Conservation (phyloP, 2,329 filamentous ascomycete species). For the Fusarium chuoi region DNA sequence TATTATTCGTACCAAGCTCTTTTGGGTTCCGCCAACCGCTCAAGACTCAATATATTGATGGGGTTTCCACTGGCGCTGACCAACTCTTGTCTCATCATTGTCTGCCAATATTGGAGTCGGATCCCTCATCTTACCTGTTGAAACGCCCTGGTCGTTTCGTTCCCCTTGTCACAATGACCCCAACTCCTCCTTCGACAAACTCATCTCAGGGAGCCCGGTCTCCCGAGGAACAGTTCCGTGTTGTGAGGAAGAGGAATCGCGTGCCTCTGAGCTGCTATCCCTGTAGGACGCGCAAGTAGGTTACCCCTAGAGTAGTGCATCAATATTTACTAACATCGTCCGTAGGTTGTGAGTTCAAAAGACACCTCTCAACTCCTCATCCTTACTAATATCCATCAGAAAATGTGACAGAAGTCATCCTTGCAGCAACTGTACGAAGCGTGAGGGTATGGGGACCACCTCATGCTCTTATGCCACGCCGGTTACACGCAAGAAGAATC, state of each 20-base stretch:
- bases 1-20: slow-evolving; percentile 8
- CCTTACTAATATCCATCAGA: slow-evolving; percentile 54
- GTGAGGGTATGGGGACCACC: slow-evolving; percentile 81
- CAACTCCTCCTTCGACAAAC: slow-evolving; percentile 80
- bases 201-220: slow-evolving; percentile 82
- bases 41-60: slow-evolving; percentile 42
- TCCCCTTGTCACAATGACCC: slow-evolving; percentile 67
- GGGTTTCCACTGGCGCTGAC: slow-evolving; percentile 33
- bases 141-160: slow-evolving; percentile 32
- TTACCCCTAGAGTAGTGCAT: slow-evolving; percentile 45
- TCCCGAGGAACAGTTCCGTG: slow-evolving; percentile 85
- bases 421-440: slow-evolving; percentile 94
- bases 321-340: slow-evolving; percentile 47
- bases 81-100: slow-evolving; percentile 24
- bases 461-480: slow-evolving; percentile 88
- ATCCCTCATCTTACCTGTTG: slow-evolving; percentile 36
- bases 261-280: slow-evolving; percentile 92
- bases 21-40: slow-evolving; percentile 4
- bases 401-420: slow-evolving; percentile 94
- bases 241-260: slow-evolving; percentile 91
- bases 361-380: background rate
- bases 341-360: slow-evolving; percentile 51
- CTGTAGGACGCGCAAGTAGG: slow-evolving; percentile 90
- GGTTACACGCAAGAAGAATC: slow-evolving; percentile 76
- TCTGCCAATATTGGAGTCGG: slow-evolving; percentile 15